Percentiles rank a stretch among this genome's conserved stretches.
These are phyloP conservation scores for Sequoiadendron giganteum DNA, from an alignment of 75 land plant species.

Conservation along the genomic window DNA sequence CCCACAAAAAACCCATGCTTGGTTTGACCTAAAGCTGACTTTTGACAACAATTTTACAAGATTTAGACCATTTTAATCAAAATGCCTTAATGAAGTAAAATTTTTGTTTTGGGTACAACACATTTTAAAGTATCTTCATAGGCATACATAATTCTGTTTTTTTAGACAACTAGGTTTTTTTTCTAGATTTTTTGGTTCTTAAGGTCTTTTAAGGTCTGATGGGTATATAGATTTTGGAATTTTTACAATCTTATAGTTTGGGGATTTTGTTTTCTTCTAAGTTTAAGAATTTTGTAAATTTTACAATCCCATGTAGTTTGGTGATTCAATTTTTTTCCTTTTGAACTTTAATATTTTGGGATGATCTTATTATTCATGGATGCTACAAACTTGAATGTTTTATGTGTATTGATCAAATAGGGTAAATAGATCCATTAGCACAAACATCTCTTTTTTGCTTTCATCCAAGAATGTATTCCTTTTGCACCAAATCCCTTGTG, in stretches of 20 bases:
- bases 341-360: not conserved
- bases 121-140: no score
- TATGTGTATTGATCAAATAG: slow-evolving; percentile 45
- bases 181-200: not conserved
- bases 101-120: no score
- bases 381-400: not conserved
- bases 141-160: not conserved
- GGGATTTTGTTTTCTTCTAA: no score
- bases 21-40: no score
- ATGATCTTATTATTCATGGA: not conserved
- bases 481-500: slow-evolving; percentile 83
- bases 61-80: no score
- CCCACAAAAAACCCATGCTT: no score
- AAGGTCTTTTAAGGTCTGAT: not conserved
- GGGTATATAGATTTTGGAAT: not conserved
- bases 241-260: not conserved
- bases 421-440: slow-evolving; percentile 82
- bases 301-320: no score
- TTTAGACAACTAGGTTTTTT: not conserved
- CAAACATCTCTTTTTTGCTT: slow-evolving; percentile 75
- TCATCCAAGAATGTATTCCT: slow-evolving; percentile 71
- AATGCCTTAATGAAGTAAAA: no score
- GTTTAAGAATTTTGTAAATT: no score
- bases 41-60: no score
- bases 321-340: no score